These are phyloP conservation scores for Canna indica DNA, from an alignment of 176 grass and related monocot species.

Conservation along the genomic window DNA sequence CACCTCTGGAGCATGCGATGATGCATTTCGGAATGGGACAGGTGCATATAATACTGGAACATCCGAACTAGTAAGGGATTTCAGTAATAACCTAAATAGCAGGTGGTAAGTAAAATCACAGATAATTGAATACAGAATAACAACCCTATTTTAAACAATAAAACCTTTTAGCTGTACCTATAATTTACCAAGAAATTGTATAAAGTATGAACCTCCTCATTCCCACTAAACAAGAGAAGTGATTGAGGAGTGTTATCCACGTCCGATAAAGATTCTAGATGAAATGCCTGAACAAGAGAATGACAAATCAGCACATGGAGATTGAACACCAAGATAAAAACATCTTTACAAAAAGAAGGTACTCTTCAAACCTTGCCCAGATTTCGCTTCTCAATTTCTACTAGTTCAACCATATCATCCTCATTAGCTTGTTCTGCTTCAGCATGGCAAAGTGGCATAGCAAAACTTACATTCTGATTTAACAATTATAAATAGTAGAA, in stretches of 20 bases:
- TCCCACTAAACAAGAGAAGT: constrained; percentile 61
- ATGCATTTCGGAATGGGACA: constrained; percentile 59
- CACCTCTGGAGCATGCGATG: constrained; percentile 62
- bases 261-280: constrained; percentile 55
- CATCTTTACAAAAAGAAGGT: background rate
- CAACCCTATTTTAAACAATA: background rate
- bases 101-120: background rate
- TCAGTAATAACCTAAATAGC: constrained; percentile 46
- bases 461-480: constrained; percentile 53
- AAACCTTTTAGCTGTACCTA: constrained; percentile 31
- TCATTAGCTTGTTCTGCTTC: constrained; percentile 71
- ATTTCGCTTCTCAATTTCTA: constrained; percentile 73
- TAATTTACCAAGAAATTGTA: constrained; percentile 85
- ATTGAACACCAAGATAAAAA: constrained; percentile 4
- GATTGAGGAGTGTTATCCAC: constrained; percentile 76
- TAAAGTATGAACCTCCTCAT: constrained; percentile 65
- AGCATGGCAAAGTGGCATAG: constrained; percentile 67
- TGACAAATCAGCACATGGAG: background rate
- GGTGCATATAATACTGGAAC: constrained; percentile 76
- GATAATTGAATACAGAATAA: background rate
- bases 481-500: constrained; percentile 6
- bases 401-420: constrained; percentile 77
- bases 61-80: constrained; percentile 51
- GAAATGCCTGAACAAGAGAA: constrained; percentile 41
- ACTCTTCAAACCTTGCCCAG: constrained; percentile 62